Conservation (phyloP, 768 basidiomycete species). For the Agaricus bisporus region DNA sequence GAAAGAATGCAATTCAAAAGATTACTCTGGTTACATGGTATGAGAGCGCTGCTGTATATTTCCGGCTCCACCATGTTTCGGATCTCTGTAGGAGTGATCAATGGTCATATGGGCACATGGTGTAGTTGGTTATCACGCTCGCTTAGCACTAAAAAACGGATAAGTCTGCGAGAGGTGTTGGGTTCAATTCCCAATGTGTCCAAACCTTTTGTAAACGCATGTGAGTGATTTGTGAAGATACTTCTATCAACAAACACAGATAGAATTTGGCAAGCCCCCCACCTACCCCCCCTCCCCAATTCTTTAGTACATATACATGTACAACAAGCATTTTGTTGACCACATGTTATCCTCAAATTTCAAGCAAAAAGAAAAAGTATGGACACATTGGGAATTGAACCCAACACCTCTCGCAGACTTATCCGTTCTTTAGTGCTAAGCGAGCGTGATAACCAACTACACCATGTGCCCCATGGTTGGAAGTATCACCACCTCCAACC, state of each 20-base stretch:
- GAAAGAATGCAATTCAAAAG: not conserved
- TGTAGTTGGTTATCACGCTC: constrained; percentile 18
- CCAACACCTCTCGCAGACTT: constrained; percentile 14
- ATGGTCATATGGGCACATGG: constrained; percentile 12
- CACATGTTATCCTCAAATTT: no score
- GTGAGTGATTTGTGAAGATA: no score
- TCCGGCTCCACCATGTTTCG: no score
- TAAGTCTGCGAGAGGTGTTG: constrained; percentile 14
- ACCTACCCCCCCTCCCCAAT: no score
- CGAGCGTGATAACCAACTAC: constrained; percentile 18
- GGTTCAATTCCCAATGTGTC: constrained; percentile 15
- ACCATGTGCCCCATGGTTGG: constrained; percentile 13
- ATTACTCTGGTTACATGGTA: not conserved
- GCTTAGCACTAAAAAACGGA: constrained; percentile 10
- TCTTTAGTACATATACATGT: no score
- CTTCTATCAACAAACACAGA: no score
- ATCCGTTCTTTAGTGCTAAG: constrained; percentile 7
- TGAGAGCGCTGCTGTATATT: not conserved
- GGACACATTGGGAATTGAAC: constrained; percentile 16
- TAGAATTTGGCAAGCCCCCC: no score
- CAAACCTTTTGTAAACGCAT: constrained; percentile 1
- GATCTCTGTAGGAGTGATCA: not conserved
- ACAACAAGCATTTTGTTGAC: not conserved
- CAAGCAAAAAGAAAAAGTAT: not conserved
- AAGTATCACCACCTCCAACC: not conserved